These are phyloP conservation scores for Calonectria montana DNA, from an alignment of 2,329 filamentous ascomycete species.

Conservation along the genomic window DNA sequence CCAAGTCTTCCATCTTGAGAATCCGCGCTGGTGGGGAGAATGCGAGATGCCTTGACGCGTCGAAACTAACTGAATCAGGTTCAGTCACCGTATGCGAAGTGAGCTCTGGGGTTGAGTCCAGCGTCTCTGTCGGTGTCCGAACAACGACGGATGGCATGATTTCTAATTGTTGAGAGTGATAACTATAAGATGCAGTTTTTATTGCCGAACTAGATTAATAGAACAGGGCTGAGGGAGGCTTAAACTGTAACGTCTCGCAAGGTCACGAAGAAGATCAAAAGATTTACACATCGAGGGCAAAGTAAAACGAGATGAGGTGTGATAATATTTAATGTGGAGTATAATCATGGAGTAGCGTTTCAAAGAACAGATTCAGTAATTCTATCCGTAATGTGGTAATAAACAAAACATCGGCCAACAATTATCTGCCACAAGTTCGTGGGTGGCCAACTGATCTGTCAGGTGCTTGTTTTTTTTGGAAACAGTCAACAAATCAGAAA, in stretches of 20 bases:
- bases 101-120: not conserved
- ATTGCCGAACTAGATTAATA: not conserved
- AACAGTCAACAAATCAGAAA: not conserved
- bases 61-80: not conserved
- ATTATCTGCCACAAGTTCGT: not conserved
- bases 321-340: not conserved
- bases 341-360: not conserved
- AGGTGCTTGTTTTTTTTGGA: not conserved
- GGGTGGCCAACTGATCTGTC: not conserved
- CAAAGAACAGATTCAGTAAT: not conserved
- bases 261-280: not conserved
- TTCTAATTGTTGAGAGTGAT: not conserved
- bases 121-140: not conserved
- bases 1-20: constrained; percentile 71
- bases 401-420: not conserved
- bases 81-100: not conserved
- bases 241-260: not conserved
- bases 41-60: constrained; percentile 60
- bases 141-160: constrained; percentile 5
- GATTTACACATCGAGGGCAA: not conserved
- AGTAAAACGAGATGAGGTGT: not conserved
- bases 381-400: not conserved
- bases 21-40: constrained; percentile 62
- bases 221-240: not conserved
- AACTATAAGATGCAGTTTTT: not conserved